Conservation (phyloP, 371 early-diverging fungal genomes). For the Dipsacomyces acuminosporus region DNA sequence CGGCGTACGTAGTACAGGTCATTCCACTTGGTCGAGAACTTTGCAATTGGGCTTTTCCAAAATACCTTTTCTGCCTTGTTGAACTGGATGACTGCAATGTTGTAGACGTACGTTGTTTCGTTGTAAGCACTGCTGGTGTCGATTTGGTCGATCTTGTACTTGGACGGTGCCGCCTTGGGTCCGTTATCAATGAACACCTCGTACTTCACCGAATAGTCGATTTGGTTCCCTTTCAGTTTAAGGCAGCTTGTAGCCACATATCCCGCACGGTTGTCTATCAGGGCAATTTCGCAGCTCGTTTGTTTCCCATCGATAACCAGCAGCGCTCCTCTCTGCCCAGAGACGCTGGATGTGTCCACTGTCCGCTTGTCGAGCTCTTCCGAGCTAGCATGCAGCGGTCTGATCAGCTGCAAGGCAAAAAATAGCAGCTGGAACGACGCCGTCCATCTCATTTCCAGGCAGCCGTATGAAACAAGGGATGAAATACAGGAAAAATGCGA, state of each 20-base stretch:
- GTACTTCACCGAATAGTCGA: constrained; percentile 7
- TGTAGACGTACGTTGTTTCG: constrained; percentile 12
- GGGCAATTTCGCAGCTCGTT: constrained; percentile 21
- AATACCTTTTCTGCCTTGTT: neutral
- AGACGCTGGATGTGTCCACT: too few species aligned
- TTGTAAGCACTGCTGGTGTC: constrained; percentile 15
- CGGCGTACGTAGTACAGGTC: constrained; percentile 17
- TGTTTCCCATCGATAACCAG: too few species aligned
- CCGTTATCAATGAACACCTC: constrained; percentile 12
- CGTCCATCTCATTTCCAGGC: too few species aligned
- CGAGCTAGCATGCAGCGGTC: too few species aligned
- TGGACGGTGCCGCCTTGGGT: constrained; percentile 1
- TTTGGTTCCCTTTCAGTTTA: neutral
- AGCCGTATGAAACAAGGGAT: too few species aligned
- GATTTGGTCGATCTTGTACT: constrained; percentile 7
- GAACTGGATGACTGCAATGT: constrained; percentile 33
- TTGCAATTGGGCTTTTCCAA: constrained; percentile 31
- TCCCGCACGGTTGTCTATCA: constrained; percentile 27
- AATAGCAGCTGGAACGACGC: too few species aligned
- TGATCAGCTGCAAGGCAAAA: too few species aligned
- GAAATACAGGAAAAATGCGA: too few species aligned
- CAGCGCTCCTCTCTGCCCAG: too few species aligned
- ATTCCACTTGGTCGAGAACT: constrained; percentile 26
- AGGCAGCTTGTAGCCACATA: constrained; percentile 38
- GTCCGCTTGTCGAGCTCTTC: too few species aligned